phyloP scores from a whole-genome alignment of 2,329 filamentous ascomycete genomes.

The Camptophora hylomeconis region DNA sequence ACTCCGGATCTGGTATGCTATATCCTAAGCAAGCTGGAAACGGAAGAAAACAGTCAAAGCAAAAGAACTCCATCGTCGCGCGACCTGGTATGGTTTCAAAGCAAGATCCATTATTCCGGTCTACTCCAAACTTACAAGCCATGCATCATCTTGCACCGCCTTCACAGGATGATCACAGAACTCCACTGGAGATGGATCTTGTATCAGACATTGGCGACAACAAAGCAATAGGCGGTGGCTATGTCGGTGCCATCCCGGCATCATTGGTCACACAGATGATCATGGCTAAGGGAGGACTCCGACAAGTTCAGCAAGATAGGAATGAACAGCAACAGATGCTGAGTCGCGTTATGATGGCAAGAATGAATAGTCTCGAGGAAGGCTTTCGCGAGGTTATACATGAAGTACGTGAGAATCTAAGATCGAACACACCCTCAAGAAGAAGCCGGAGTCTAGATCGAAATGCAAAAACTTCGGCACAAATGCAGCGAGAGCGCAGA shows the following conservation, averaged over 20 bases:
- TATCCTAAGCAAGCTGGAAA: conserved; percentile 10
- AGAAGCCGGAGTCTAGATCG: too few relatives aligned
- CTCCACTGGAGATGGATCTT: conserved; percentile 59
- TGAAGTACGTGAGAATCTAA: conserved; percentile 60
- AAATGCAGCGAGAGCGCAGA: too few relatives aligned
- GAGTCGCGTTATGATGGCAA: conserved; percentile 65
- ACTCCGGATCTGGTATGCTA: conserved; percentile 16
- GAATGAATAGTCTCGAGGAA: conserved; percentile 89
- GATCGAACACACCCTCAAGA: too few relatives aligned
- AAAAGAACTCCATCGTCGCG: conserved; percentile 5
- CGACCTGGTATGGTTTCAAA: conserved; percentile 43
- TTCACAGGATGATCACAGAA: conserved; percentile 29
- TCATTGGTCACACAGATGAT: conserved; percentile 75
- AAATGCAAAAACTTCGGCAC: too few relatives aligned
- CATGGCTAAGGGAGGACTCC: conserved; percentile 52
- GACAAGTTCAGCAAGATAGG: conserved; percentile 27
- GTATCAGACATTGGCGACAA: conserved; percentile 61
- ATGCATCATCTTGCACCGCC: conserved; percentile 22
- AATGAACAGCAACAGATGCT: conserved; percentile 51
- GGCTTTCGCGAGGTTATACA: conserved; percentile 76
- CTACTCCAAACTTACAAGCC: conserved; percentile 42
- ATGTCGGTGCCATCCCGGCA: conserved; percentile 51
- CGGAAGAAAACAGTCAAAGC: conserved; percentile 31
- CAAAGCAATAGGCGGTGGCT: conserved; percentile 45
- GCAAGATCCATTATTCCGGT: conserved; percentile 35